phyloP scores from a whole-genome alignment of 176 grass and related monocot species.

The Carex littledalei region DNA sequence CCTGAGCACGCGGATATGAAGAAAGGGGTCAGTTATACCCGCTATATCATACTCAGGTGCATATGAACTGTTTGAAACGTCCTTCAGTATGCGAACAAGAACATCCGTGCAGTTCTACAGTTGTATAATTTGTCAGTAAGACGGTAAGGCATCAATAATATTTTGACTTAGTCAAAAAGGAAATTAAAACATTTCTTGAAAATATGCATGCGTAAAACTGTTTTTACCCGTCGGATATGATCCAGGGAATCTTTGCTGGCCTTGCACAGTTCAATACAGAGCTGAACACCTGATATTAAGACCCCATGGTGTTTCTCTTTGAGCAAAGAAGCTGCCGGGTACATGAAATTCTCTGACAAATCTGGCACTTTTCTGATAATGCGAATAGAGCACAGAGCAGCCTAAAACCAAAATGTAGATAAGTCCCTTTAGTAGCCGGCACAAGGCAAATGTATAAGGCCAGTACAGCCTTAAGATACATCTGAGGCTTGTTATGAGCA shows the following conservation, averaged over 20 bases:
- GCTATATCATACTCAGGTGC: conserved; percentile 94
- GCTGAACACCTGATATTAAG: conserved; percentile 84
- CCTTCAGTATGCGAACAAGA: conserved; percentile 81
- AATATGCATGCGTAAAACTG: not conserved
- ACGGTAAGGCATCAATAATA: not conserved
- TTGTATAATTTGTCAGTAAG: conserved; percentile 12
- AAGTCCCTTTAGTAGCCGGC: not conserved
- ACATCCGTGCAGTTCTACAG: conserved; percentile 76
- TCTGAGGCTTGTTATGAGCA: not conserved
- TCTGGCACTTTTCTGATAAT: conserved; percentile 97
- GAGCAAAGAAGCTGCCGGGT: conserved; percentile 58
- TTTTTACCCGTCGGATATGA: conserved; percentile 83
- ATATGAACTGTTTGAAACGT: conserved; percentile 95
- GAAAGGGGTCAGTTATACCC: conserved; percentile 96
- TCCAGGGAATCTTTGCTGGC: conserved; percentile 70
- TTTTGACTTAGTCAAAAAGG: conserved; percentile 7
- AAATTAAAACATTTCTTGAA: not conserved
- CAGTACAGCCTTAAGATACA: not conserved
- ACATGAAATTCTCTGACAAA: conserved; percentile 84
- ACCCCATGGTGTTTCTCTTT: conserved; percentile 98
- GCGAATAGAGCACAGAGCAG: conserved; percentile 86
- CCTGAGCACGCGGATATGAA: conserved; percentile 90
- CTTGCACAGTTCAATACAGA: conserved; percentile 95
- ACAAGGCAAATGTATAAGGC: not conserved
- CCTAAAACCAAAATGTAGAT: conserved; percentile 36